Evolutionary conservation across 140 eudicot genomes (phyloP), one percentile per base, ranked within the genome.

Genomic region (Erigeron philadelphicus): DNA sequence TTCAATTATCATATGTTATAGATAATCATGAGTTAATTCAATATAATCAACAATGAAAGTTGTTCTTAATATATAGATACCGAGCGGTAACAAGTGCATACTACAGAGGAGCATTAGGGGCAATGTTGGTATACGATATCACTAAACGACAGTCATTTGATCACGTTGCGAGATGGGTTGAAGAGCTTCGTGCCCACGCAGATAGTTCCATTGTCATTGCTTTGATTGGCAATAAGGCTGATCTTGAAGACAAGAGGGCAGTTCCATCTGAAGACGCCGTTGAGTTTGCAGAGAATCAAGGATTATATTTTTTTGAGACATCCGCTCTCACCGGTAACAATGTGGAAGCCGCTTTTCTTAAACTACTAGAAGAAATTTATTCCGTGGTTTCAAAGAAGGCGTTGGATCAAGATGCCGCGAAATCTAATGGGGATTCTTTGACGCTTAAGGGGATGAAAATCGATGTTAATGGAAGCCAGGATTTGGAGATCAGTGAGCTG

Each of bases 11-110:
- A 6, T 21, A 3, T 23, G 13, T 23, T 13, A 0, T 48, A 42
- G 19, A 7, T 12, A 19, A 57, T 25, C 53, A 67, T 31, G 59
- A 25, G 67, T 21, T 15, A 47, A 23, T 72, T 15, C 3, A 11
- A 61, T 4, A 62, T 52, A 38, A 18, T 21, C 19, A 52, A 73
- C 57, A 64, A 71, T 16, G 25, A 18, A 10, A 52, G 13, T 17
- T 11, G 43, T 46, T 64, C 15, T 41, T 16, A 12, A 25, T 6
- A n/a, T n/a, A 41, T 46, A 89, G 95, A 87, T 90, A 87, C 73
- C 81, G 97, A 70, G 97, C 97, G 4, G 92, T 90, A 16, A 90
- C 97, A 71, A 90, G 97, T 70, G 97, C 97, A 49, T 90, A 90
- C 68, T 90, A 90, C 72, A 84, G 97, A 79, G 97, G 97, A n/a